Base-by-base conservation (phyloP, 139 green algal genomes). In the Zygnema circumcarinatum region DNA sequence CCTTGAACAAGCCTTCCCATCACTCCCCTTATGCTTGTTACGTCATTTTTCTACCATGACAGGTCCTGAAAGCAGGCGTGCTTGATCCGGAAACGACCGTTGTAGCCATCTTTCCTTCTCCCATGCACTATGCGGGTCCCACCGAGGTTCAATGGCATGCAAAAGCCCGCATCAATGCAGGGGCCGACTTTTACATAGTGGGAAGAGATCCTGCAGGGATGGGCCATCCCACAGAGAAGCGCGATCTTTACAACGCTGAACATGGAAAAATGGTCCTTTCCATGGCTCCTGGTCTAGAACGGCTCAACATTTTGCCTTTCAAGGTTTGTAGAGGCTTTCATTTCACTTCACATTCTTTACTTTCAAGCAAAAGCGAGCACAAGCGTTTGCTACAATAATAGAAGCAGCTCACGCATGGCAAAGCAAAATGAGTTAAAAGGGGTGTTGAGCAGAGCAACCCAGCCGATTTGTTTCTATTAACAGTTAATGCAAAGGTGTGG, bases 191-290 rank as follows among this genome's bases (percentile, higher is more conserved):
- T 56, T 89, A 89, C 52, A 89, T 89, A 32, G 84, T 89, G 33
- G 84, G 84, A 21, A 7, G 84, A 68, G 84, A 89, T 21, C 84
- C 84, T 29, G 84, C 84, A 20, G 84, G 84, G 21, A 89, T 89
- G 84, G 84, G 79, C n/a, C 84, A 89, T n/a, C 84, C 84, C 3
- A 89, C 33, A 40, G 84, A 76, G 41, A 39, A 83, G 22, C 79
- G 84, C 3, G 84, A 89, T 38, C 79, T 89, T 78, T 89, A 89
- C 21, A 80, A 89, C 31, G 31, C 84, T 7, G 84, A 89, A 32
- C 84, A 89, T 86, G 84, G 84, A 41, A 89, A 89, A 62, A 89
- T 87, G 84, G 84, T 89, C 35, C 79, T 89, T 2, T 87, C 84
- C 40, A 89, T 89, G 84, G 84, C 84, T 33, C 84, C 84, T 31